These are phyloP conservation scores for Boletus edulis DNA, from an alignment of 768 basidiomycete species.

Conservation along the genomic window DNA sequence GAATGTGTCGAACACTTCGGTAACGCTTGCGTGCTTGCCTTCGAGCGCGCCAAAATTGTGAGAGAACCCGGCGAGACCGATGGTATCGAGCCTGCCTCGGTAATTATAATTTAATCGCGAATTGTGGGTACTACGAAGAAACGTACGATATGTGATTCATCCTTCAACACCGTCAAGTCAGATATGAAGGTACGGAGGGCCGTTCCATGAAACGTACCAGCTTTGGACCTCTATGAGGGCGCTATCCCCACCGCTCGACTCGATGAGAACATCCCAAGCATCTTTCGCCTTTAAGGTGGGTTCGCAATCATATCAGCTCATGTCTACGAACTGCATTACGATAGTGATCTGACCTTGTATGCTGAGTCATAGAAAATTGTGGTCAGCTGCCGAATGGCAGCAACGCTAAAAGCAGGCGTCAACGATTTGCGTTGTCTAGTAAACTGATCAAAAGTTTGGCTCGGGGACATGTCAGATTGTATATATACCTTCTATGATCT, in stretches of 20 bases:
- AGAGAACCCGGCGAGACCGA: slow-evolving; percentile 60
- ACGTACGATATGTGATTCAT: slow-evolving; percentile 37
- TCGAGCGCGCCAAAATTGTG: slow-evolving; percentile 56
- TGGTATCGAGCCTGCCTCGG: slow-evolving; percentile 46
- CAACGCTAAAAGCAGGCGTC: slow-evolving; percentile 37
- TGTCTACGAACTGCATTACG: too few relatives aligned
- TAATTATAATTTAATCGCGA: not conserved
- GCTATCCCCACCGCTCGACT: slow-evolving; percentile 11
- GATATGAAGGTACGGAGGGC: not conserved
- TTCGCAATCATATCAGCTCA: not conserved
- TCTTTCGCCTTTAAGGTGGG: slow-evolving; percentile 23
- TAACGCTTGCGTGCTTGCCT: slow-evolving; percentile 42
- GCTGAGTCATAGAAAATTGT: slow-evolving; percentile 40
- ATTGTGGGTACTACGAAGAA: not conserved
- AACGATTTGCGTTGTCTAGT: slow-evolving; percentile 37
- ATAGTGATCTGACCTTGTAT: slow-evolving; percentile 6
- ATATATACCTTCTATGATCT: slow-evolving; percentile 37
- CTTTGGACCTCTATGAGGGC: slow-evolving; percentile 36
- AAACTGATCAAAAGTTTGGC: not conserved
- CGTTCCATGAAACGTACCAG: slow-evolving; percentile 18
- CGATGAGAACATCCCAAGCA: slow-evolving; percentile 29
- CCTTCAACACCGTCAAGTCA: slow-evolving; percentile 7
- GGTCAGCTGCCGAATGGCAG: slow-evolving; percentile 36
- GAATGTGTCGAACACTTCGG: slow-evolving; percentile 41
- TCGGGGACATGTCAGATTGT: not conserved